Conservation (phyloP, 176 grass and related monocot species). For the Echinochloa phyllopogon region DNA sequence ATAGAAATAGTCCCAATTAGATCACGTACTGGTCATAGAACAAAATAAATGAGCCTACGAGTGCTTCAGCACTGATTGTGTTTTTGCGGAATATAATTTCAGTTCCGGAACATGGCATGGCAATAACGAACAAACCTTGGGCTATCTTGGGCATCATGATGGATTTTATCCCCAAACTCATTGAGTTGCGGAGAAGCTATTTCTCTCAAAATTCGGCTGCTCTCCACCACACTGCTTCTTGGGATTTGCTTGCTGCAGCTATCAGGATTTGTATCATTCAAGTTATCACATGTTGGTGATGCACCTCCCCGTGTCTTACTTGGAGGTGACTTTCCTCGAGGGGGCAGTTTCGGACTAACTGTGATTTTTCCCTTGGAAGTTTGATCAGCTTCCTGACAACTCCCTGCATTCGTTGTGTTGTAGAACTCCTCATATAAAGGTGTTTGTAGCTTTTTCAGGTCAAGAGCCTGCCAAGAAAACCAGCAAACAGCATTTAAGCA, state of each 20-base stretch:
- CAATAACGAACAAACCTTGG: constrained; percentile 55
- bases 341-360: constrained; percentile 71
- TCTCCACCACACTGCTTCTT: constrained; percentile 52
- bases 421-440: constrained; percentile 98
- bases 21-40: constrained; percentile 27
- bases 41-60: constrained; percentile 11
- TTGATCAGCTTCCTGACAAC: constrained; percentile 54
- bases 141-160: constrained; percentile 62
- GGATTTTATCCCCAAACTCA: constrained; percentile 54
- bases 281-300: constrained; percentile 54
- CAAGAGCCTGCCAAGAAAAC: constrained; percentile 71
- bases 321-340: constrained; percentile 67
- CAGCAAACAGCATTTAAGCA: constrained; percentile 36
- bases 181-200: constrained; percentile 75
- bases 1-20: constrained; percentile 44
- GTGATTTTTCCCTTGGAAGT: constrained; percentile 64
- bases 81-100: constrained; percentile 30
- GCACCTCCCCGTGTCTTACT: constrained; percentile 57
- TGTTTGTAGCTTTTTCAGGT: constrained; percentile 95
- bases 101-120: background rate
- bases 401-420: constrained; percentile 73
- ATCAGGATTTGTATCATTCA: constrained; percentile 58
- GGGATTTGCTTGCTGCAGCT: constrained; percentile 71
- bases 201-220: constrained; percentile 76
- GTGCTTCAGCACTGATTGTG: constrained; percentile 11